phyloP scores from a whole-genome alignment of 768 basidiomycete species.

The Tricholoma matsutake region DNA sequence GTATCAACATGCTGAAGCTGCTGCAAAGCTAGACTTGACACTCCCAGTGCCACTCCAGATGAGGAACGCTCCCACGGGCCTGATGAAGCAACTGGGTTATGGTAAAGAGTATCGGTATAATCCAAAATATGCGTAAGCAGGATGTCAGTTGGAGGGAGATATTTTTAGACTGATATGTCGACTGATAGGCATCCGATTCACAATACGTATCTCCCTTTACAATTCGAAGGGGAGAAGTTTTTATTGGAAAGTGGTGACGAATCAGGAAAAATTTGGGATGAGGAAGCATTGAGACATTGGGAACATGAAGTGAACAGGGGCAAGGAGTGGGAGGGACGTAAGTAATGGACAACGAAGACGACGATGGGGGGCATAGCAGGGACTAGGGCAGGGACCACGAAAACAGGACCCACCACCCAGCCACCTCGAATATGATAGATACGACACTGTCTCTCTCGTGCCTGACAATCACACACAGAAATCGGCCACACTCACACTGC shows the following conservation, averaged over 20 bases:
- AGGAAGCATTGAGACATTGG: slow-evolving; percentile 52
- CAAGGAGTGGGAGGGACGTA: slow-evolving; percentile 44
- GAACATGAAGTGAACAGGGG: slow-evolving; percentile 52
- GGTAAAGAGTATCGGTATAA: slow-evolving; percentile 64
- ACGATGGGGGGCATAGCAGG: no score
- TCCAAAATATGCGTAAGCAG: slow-evolving; percentile 50
- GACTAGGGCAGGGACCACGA: no score
- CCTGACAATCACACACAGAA: no score
- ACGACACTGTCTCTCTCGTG: no score
- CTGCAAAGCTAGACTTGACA: slow-evolving; percentile 49
- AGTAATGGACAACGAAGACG: no score
- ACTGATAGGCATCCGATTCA: slow-evolving; percentile 56
- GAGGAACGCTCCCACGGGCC: slow-evolving; percentile 71
- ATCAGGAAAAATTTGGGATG: slow-evolving; percentile 56
- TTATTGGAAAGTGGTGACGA: slow-evolving; percentile 41
- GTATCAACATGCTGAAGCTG: slow-evolving; percentile 65
- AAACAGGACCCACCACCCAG: no score
- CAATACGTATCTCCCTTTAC: slow-evolving; percentile 57
- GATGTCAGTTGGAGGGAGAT: background rate
- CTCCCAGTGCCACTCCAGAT: slow-evolving; percentile 67
- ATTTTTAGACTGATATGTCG: slow-evolving; percentile 2
- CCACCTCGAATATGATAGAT: no score
- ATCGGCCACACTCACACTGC: no score
- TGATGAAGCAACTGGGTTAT: slow-evolving; percentile 72
- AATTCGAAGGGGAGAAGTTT: slow-evolving; percentile 42